Evolutionary conservation across 371 early-diverging fungal genomes (phyloP), one percentile per base, ranked within the genome.

Genomic region (Mucor velutinosus): DNA sequence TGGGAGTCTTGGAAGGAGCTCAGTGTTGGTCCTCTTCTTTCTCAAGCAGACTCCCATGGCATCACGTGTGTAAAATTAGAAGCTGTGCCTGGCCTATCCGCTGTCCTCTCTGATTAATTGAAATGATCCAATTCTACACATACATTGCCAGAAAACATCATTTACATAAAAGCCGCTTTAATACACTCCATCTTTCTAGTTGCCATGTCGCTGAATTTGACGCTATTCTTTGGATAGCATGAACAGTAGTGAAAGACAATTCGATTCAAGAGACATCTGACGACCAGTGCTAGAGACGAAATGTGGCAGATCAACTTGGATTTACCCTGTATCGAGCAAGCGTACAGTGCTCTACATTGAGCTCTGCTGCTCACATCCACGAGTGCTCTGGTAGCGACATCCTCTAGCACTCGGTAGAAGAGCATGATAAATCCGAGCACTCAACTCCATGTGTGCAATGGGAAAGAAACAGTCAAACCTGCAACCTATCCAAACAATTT

Each of bases 11-110:
- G 94, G 92, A 79, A 69, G 10, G 92, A 89, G 62, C 85, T 89
- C 78, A 87, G 81, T 61, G 93, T 94, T 0, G 90, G 90, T 3
- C 94, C 96, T 11, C 79, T 95, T 39, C 79, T 94, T 43, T 86
- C 88, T 27, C 78, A 80, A 55, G 82, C 86, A 62, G 83, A 87
- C 19, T 82, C 83, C 4, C 64, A 79, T 60, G 89, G 89, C 35
- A 80, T 85, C 7, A 73, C 74, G n/a, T 43, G 57, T 10, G 73
- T 73, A 7, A 7, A 65, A 17, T 29, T 75, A 3, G 57, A 73
- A n/a, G 21, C 62, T 12, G 72, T 79, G 1, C 67, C 68, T 60
- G 79, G 82, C n/a, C 66, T 81, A 62, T 29, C 53, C 25, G 39
- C 19, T 11, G 53, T 53, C 27, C 53, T 53, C 25, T 21, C 47